Percentiles rank a stretch among this genome's conserved stretches.
These are phyloP conservation scores for Aspergillus leporis DNA, from an alignment of 495 filamentous ascomycete species.

Conservation along the genomic window DNA sequence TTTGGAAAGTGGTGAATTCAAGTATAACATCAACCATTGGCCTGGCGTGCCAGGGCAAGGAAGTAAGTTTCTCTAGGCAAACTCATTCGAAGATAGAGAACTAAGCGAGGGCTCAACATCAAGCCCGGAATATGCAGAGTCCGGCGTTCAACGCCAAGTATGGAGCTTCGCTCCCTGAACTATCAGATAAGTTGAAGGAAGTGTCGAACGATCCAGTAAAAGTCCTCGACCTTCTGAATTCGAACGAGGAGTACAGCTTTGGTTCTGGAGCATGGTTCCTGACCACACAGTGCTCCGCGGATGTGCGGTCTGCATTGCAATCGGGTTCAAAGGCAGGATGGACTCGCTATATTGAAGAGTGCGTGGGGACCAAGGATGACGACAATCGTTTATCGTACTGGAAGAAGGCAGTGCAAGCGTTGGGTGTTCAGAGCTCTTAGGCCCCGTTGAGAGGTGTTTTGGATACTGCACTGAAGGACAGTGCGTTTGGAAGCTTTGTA, in stretches of 20 bases:
- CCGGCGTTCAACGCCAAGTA: constrained; percentile 61
- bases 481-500: neutral
- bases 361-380: constrained; percentile 58
- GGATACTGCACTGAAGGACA: neutral
- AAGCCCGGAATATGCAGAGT: constrained; percentile 73
- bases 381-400: constrained; percentile 57
- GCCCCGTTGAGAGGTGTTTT: neutral
- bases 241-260: constrained; percentile 64
- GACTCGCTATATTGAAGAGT: constrained; percentile 58
- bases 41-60: constrained; percentile 70
- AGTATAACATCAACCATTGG: constrained; percentile 65
- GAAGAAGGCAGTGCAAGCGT: constrained; percentile 41
- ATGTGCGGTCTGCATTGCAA: constrained; percentile 48
- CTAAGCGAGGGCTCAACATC: neutral
- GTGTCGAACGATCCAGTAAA: constrained; percentile 41
- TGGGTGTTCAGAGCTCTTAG: constrained; percentile 27
- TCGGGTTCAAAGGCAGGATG: constrained; percentile 57
- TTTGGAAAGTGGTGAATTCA: constrained; percentile 67
- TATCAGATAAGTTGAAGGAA: constrained; percentile 38
- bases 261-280: constrained; percentile 76
- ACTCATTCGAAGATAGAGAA: neutral
- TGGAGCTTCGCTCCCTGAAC: constrained; percentile 54
- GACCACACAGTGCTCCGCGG: constrained; percentile 57
- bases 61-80: constrained; percentile 47
- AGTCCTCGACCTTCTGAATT: constrained; percentile 58